Conservation (phyloP, 2,329 filamentous ascomycete species). For the Thermoascus crustaceus region DNA sequence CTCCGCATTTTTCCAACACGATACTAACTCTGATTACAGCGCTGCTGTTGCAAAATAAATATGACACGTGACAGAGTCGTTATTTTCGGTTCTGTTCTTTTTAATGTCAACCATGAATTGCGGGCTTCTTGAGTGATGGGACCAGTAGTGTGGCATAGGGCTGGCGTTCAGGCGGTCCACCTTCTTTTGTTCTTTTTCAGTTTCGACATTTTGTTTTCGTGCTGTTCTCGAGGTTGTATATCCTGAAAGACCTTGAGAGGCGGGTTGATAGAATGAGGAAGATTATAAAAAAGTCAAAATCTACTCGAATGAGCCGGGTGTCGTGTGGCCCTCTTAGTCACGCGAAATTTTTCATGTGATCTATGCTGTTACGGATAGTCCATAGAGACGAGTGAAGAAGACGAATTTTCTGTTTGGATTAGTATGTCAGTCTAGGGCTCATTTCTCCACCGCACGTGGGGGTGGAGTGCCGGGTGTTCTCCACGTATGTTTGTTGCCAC, state of each 20-base stretch:
- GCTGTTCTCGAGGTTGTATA: conserved; percentile 15
- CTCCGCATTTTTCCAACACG: conserved; percentile 4
- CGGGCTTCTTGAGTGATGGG: conserved; percentile 24
- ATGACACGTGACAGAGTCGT: conserved; percentile 8
- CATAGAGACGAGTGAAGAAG: conserved; percentile 33
- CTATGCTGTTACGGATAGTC: conserved; percentile 34
- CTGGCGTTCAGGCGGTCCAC: conserved; percentile 36
- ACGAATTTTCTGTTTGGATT: conserved; percentile 6
- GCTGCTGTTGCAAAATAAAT: conserved; percentile 45
- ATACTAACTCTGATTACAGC: conserved; percentile 19
- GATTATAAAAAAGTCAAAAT: background rate
- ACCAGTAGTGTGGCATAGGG: conserved; percentile 34
- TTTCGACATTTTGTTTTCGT: conserved; percentile 18
- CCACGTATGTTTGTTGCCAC: too few relatives aligned
- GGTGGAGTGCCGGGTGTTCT: too few relatives aligned
- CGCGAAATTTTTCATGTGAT: conserved; percentile 12
- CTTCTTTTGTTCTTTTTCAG: conserved; percentile 20
- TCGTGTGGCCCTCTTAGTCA: background rate
- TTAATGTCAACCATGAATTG: conserved; percentile 22
- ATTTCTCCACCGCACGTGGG: too few relatives aligned
- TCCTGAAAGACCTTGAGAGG: background rate
- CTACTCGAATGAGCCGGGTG: conserved; percentile 2
- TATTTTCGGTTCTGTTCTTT: conserved; percentile 23
- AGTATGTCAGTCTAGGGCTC: too few relatives aligned
- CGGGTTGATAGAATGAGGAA: background rate